Evolutionary conservation across 805 yeast species (phyloP).

Genomic region (Kodamaea neixiangensis): DNA sequence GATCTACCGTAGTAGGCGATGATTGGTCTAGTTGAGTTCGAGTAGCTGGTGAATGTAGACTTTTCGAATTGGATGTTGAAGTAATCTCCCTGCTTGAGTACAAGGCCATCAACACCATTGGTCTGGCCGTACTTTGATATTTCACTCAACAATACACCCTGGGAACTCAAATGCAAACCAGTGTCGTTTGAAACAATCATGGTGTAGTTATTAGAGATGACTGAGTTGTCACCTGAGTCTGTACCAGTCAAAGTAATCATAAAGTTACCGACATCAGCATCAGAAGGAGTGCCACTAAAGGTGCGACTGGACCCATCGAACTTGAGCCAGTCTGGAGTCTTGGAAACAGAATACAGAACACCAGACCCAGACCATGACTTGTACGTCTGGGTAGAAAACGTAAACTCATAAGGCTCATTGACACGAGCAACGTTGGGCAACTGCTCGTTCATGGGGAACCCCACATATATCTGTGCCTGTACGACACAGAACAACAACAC

Average conservation of each 20-base stretch:
- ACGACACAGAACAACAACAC: conserved; percentile 14
- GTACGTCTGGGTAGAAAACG: conserved; percentile 72
- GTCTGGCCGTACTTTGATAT: conserved; percentile 69
- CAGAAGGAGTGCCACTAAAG: conserved; percentile 67
- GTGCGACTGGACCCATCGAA: conserved; percentile 65
- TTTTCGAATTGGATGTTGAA: conserved; percentile 67
- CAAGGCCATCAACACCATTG: conserved; percentile 73
- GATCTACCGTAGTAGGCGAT: conserved; percentile 79
- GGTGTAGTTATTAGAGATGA: conserved; percentile 49
- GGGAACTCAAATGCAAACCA: conserved; percentile 51
- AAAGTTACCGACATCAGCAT: conserved; percentile 45
- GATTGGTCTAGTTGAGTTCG: conserved; percentile 49
- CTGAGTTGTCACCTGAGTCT: conserved; percentile 54
- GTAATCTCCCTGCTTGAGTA: conserved; percentile 65
- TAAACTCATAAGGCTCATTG: conserved; percentile 59
- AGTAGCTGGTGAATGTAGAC: conserved; percentile 53
- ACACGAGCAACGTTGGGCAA: conserved; percentile 85
- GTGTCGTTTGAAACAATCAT: conserved; percentile 60
- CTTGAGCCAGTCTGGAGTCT: conserved; percentile 75
- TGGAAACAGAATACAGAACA: conserved; percentile 56
- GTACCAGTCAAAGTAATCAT: conserved; percentile 60
- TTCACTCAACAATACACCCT: conserved; percentile 49
- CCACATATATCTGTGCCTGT: conserved; percentile 53
- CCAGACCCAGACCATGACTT: conserved; percentile 34
- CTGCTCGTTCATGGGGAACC: conserved; percentile 82